Conservation (phyloP, 106 monocot genomes). For the Allium sativum region DNA sequence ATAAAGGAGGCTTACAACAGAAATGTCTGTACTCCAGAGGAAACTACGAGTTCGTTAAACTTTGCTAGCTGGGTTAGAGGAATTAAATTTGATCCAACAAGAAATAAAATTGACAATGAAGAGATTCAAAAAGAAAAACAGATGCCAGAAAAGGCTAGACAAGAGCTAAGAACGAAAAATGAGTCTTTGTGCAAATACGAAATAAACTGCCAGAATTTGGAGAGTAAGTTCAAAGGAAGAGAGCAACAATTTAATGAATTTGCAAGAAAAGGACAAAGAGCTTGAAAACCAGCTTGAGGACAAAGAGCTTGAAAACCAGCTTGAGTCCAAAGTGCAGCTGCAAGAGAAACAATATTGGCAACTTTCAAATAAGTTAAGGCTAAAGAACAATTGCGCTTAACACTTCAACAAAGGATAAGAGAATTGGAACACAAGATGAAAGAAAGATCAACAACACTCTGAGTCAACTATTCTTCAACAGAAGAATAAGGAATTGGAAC, state of each 20-base stretch:
- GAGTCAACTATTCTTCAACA: slow-evolving; percentile 22
- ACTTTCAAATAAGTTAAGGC: slow-evolving; percentile 55
- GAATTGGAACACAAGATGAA: slow-evolving; percentile 59
- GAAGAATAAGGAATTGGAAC: slow-evolving; percentile 57
- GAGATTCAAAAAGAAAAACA: slow-evolving; percentile 71
- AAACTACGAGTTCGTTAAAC: slow-evolving; percentile 81
- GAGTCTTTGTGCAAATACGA: slow-evolving; percentile 61
- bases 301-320: slow-evolving; percentile 55
- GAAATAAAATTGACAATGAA: slow-evolving; percentile 59
- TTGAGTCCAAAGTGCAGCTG: slow-evolving; percentile 38
- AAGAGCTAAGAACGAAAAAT: slow-evolving; percentile 59
- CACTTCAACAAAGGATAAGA: slow-evolving; percentile 57
- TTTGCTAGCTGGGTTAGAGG: slow-evolving; percentile 78
- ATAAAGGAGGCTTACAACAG: no score
- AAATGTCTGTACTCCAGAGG: no score
- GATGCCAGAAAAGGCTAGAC: slow-evolving; percentile 65
- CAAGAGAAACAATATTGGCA: slow-evolving; percentile 57
- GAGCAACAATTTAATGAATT: slow-evolving; percentile 47
- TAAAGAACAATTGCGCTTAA: slow-evolving; percentile 48
- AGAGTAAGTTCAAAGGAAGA: slow-evolving; percentile 59
- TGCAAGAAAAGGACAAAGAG: slow-evolving; percentile 96
- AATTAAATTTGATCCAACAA: slow-evolving; percentile 68
- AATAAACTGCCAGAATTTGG: slow-evolving; percentile 51
- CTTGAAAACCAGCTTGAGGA: no score
- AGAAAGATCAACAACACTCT: slow-evolving; percentile 37